These are phyloP conservation scores for Boletales sp. DNA, from an alignment of 768 basidiomycete species.

Conservation along the genomic window DNA sequence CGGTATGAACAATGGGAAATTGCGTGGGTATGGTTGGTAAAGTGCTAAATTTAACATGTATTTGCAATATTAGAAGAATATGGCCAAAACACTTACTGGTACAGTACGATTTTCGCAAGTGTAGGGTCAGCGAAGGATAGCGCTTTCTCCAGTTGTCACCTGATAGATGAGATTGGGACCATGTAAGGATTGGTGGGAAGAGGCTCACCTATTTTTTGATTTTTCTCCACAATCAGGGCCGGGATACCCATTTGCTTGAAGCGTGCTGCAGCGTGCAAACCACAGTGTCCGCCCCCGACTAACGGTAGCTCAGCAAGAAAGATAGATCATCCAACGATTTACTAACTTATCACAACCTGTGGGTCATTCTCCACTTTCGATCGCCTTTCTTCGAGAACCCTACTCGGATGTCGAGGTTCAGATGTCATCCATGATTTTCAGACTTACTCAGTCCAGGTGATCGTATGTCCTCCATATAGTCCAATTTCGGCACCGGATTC, in stretches of 20 bases:
- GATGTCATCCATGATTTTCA: background rate
- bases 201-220: conserved; percentile 1
- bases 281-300: conserved; percentile 3
- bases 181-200: background rate
- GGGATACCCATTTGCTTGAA: conserved; percentile 1
- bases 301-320: background rate
- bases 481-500: background rate
- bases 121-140: conserved; percentile 5
- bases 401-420: background rate
- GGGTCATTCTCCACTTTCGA: conserved; percentile 1
- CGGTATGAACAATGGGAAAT: conserved; percentile 3
- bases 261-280: conserved; percentile 1
- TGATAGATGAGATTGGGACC: background rate
- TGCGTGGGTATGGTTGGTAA: conserved; percentile 3
- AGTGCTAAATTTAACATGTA: background rate
- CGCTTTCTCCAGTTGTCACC: conserved; percentile 8
- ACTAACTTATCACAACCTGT: conserved; percentile 5
- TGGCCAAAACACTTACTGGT: background rate
- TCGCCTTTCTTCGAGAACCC: conserved; percentile 1
- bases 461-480: conserved; percentile 3
- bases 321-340: background rate
- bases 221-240: conserved; percentile 2
- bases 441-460: conserved; percentile 3
- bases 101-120: background rate
- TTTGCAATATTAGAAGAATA: background rate